Percentiles rank a stretch among this genome's conserved stretches.
These are phyloP conservation scores for Umbelopsis sp. DNA, from an alignment of 192 early-diverging fungal genomes.

Conservation along the genomic window DNA sequence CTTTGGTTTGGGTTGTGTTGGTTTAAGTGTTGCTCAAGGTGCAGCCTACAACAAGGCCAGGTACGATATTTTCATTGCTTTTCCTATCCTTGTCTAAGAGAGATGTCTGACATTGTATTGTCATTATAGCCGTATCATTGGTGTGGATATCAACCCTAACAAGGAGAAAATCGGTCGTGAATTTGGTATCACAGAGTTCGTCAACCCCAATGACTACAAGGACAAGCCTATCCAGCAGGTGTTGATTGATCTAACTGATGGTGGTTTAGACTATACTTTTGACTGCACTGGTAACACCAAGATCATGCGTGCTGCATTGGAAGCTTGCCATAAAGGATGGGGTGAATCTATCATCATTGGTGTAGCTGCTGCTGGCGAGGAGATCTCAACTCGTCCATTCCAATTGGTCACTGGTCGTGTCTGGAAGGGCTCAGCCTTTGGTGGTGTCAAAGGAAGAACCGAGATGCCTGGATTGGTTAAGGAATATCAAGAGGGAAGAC, in stretches of 20 bases:
- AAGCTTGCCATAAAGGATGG: conserved; percentile 93
- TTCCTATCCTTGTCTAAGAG: not conserved
- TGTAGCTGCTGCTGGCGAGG: conserved; percentile 90
- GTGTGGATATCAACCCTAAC: conserved; percentile 83
- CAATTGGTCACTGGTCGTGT: conserved; percentile 95
- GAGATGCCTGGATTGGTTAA: conserved; percentile 88
- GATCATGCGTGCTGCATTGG: conserved; percentile 94
- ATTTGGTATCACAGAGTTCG: conserved; percentile 86
- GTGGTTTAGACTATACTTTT: conserved; percentile 96
- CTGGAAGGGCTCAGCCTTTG: conserved; percentile 97
- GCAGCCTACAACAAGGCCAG: conserved; percentile 49
- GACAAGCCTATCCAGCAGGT: conserved; percentile 79
- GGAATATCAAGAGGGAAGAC: conserved; percentile 78
- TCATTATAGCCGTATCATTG: conserved; percentile 78
- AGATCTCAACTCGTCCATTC: conserved; percentile 93
- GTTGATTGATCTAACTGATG: conserved; percentile 89
- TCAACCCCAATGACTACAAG: conserved; percentile 83
- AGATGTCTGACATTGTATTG: not conserved
- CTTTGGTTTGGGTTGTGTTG: conserved; percentile 96
- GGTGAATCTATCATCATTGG: conserved; percentile 89
- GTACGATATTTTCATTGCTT: conserved; percentile 12
- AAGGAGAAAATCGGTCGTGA: conserved; percentile 82
- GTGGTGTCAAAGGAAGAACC: conserved; percentile 93
- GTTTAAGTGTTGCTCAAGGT: conserved; percentile 89
- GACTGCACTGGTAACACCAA: conserved; percentile 93